A percentile compares a stretch with the other conserved stretches of the same genome.
Conservation (phyloP, 768 basidiomycete genomes). For the Lactifluus hygrophoroides region DNA sequence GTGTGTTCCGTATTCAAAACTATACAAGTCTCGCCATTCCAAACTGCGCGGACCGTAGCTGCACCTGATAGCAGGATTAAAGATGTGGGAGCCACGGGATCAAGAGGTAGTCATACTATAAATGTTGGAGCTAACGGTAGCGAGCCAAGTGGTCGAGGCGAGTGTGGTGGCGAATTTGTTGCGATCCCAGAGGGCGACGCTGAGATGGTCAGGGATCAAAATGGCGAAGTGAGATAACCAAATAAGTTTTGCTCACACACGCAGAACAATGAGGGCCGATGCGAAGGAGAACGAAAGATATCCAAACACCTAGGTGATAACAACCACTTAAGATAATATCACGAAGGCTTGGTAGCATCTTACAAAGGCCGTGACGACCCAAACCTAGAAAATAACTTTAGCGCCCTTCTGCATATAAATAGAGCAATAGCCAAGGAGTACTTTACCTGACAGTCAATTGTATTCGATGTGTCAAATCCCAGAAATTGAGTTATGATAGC, state of each 20-base stretch:
- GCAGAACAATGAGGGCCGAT: conserved; percentile 11
- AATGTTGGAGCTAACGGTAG: not conserved
- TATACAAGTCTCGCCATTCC: not conserved
- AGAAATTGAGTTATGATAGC: not conserved
- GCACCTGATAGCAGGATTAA: not conserved
- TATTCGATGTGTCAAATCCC: not conserved
- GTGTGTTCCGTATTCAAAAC: not conserved
- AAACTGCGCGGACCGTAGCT: not conserved
- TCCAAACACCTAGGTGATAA: not conserved
- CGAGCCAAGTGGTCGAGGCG: not conserved
- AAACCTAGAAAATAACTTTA: not conserved
- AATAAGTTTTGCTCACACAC: conserved; percentile 3
- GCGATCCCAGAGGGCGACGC: conserved; percentile 5
- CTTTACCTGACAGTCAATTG: conserved; percentile 6
- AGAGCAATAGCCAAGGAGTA: not conserved
- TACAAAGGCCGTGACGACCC: conserved; percentile 7
- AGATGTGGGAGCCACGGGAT: not conserved
- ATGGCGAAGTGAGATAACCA: not conserved
- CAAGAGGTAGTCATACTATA: not conserved
- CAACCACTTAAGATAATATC: not conserved
- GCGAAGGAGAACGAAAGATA: conserved; percentile 9
- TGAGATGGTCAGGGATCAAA: not conserved
- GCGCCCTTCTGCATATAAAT: not conserved
- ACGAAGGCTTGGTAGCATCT: not conserved
- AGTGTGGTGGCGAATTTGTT: not conserved